These are phyloP conservation scores for Rhytidhysteron rufulum DNA, from an alignment of 2,329 filamentous ascomycete species.

Conservation along the genomic window DNA sequence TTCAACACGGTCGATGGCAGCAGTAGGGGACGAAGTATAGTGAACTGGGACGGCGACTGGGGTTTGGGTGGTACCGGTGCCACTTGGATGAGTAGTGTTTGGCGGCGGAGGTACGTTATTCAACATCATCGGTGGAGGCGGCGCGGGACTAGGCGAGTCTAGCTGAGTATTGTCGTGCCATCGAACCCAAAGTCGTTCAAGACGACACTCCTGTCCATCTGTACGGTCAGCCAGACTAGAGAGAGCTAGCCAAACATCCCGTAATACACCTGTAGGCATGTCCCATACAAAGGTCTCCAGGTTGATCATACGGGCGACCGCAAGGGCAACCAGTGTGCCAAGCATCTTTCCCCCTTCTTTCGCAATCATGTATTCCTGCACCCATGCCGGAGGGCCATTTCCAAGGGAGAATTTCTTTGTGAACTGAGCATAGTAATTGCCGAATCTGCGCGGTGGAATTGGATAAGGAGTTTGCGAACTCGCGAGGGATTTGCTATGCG, in stretches of 20 bases:
- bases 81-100: constrained; percentile 33
- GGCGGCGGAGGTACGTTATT: constrained; percentile 36
- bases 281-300: constrained; percentile 83
- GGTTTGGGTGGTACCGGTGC: constrained; percentile 25
- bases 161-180: constrained; percentile 72
- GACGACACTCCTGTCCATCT: constrained; percentile 58
- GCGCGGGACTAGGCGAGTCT: constrained; percentile 35
- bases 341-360: constrained; percentile 87
- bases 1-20: constrained; percentile 57
- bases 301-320: constrained; percentile 76
- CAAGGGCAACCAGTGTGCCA: constrained; percentile 74
- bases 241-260: constrained; percentile 77
- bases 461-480: constrained; percentile 27
- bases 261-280: constrained; percentile 79
- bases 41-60: constrained; percentile 29
- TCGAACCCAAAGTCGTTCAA: constrained; percentile 74
- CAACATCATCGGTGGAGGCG: constrained; percentile 33
- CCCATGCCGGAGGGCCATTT: constrained; percentile 76
- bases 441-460: constrained; percentile 47
- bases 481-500: constrained; percentile 5
- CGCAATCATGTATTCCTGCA: constrained; percentile 74
- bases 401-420: constrained; percentile 79
- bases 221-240: constrained; percentile 63
- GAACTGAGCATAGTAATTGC: constrained; percentile 74
- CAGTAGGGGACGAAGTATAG: constrained; percentile 20